Conservation (phyloP, 2,329 filamentous ascomycete species). For the Nemania bipapillata region DNA sequence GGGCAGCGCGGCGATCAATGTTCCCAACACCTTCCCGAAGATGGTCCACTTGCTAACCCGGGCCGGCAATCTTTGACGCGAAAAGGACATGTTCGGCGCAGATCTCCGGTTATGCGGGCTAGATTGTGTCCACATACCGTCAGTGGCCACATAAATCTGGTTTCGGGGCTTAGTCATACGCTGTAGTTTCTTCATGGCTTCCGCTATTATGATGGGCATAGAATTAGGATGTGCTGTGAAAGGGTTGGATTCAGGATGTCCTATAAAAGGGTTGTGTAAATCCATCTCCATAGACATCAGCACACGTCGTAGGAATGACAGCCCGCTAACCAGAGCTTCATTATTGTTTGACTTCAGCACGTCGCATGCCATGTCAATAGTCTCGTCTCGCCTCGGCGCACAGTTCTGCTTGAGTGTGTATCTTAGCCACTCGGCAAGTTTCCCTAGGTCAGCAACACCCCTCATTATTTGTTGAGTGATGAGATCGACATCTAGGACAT, state of each 20-base stretch:
- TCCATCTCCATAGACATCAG: neutral
- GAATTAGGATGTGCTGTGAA: no score
- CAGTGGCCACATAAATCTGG: no score
- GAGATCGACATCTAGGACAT: neutral
- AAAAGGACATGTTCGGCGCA: neutral
- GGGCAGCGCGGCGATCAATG: neutral
- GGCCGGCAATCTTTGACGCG: neutral
- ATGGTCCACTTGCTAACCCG: neutral
- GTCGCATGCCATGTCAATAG: neutral
- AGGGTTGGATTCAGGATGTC: no score
- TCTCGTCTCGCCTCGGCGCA: neutral
- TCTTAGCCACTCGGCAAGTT: neutral
- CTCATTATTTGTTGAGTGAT: neutral
- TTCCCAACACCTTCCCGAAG: conserved; percentile 5
- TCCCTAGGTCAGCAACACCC: no score
- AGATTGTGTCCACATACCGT: no score
- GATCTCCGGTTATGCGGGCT: no score
- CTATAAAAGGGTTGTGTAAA: neutral
- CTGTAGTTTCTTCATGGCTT: no score
- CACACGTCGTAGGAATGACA: neutral
- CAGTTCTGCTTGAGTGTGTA: neutral
- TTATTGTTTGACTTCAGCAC: no score
- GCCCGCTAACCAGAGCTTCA: neutral
- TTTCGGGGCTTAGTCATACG: no score
- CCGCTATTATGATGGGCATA: no score